phyloP scores from a whole-genome alignment of 2,329 filamentous ascomycete species.

The Penicillium sp. region DNA sequence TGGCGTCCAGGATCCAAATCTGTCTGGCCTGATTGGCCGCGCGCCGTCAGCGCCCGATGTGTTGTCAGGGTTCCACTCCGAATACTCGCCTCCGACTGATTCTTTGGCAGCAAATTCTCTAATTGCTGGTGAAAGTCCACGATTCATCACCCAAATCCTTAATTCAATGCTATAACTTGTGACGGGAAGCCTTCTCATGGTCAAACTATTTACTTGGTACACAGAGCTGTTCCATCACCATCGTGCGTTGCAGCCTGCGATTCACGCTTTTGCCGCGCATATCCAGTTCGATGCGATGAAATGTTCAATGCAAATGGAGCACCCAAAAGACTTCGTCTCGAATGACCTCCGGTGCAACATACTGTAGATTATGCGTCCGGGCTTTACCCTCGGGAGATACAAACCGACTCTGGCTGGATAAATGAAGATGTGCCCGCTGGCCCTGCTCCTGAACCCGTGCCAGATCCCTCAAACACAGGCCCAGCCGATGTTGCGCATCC shows the following conservation, averaged over 20 bases:
- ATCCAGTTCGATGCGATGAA: no score
- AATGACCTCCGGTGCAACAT: constrained; percentile 1
- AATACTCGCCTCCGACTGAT: constrained; percentile 4
- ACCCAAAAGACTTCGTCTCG: constrained; percentile 2
- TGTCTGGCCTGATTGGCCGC: constrained; percentile 6
- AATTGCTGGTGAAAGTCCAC: no score
- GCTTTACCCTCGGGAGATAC: neutral
- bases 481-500: neutral
- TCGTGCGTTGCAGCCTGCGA: neutral
- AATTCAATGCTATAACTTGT: no score
- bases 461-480: neutral
- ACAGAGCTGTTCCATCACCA: no score
- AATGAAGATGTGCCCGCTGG: neutral
- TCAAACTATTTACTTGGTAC: no score
- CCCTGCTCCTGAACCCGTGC: neutral
- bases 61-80: constrained; percentile 10
- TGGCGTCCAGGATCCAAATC: neutral
- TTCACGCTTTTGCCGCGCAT: neutral
- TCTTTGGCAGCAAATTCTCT: neutral
- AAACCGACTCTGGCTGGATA: neutral
- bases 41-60: constrained; percentile 5
- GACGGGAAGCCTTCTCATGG: no score
- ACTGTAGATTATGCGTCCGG: neutral
- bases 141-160: no score
- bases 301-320: no score